Base-by-base conservation (phyloP, 2,329 filamentous ascomycete species). In the Cladosporium halotolerans region DNA sequence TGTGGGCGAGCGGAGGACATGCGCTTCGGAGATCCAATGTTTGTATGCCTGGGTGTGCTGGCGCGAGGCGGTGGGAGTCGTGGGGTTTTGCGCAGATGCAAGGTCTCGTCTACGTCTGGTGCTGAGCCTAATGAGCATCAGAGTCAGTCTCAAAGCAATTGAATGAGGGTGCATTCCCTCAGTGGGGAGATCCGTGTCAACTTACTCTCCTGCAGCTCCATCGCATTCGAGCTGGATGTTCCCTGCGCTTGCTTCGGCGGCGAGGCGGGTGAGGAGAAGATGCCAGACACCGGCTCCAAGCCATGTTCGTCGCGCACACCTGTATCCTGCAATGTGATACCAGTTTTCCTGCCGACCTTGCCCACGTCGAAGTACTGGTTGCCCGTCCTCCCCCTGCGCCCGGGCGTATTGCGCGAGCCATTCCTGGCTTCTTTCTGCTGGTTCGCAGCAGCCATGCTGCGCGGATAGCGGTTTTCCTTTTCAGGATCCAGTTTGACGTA, bases 221-320 rank as follows among this genome's bases (percentile, higher is more conserved):
- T 65, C 19, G 58, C 60, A 43, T 62, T 61, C 55, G 59, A 62
- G 34, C 60, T 58, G 42, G 63, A 45, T 41, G 42, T 41, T 10
- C 42, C 50, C 19, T 23, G 14, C 34, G 57, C 32, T 56, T 60
- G 47, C 43, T 53, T 60, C 56, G n/a, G 73, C n/a, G 77, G 79
- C 51, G 70, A 73, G 63, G 84, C 87, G 60, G 91, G 90, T 16
- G 91, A 96, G 8, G 91, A 96, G 70, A 96, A 96, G 60, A 97
- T 82, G 60, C 83, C 82, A 34, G 92, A 88, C 55, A 96, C 80
- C 34, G 88, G 86, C 68, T 96, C 89, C 76, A 99, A 84, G 70
- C 92, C 93, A 77, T 96, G 78, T 68, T 95, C 90, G 72, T 97
- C 92, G 72, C 89, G 86, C 56, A 84, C 76, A 49, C 89, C 89